Conservation (phyloP, 352 stramenopile species). For the Globisporangium ultimum region DNA sequence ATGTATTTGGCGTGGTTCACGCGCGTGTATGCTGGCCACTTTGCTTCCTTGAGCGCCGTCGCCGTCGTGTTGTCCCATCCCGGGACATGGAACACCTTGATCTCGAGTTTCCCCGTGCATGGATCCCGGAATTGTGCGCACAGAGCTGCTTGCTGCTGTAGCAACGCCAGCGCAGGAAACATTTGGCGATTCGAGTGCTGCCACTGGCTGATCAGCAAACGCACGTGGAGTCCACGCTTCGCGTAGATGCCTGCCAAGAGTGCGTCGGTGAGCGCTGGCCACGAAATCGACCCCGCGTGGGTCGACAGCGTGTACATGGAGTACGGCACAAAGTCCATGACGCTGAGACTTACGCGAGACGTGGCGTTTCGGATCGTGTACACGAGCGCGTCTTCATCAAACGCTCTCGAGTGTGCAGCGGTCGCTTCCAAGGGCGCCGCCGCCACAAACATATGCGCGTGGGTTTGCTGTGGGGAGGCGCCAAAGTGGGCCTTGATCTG, state of each 20-base stretch:
- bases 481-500: constrained; percentile 34
- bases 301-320: constrained; percentile 49
- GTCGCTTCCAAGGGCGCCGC: constrained; percentile 64
- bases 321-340: constrained; percentile 82
- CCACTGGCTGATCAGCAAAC: constrained; percentile 78
- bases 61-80: constrained; percentile 70
- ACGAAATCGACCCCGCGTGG: constrained; percentile 53
- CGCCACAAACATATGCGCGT: constrained; percentile 50
- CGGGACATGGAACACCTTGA: constrained; percentile 71
- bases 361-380: constrained; percentile 67
- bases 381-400: constrained; percentile 70
- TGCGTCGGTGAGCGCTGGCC: constrained; percentile 62
- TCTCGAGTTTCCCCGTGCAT: constrained; percentile 56
- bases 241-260: constrained; percentile 54
- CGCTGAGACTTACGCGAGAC: constrained; percentile 57
- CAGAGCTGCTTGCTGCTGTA: constrained; percentile 46
- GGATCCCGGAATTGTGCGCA: constrained; percentile 32
- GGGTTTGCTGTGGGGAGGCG: neutral
- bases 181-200: constrained; percentile 62
- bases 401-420: constrained; percentile 36
- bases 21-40: constrained; percentile 65
- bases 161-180: constrained; percentile 35
- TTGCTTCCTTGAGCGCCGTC: constrained; percentile 17
- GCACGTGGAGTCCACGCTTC: constrained; percentile 44
- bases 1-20: constrained; percentile 88